Evolutionary conservation across 2,329 filamentous ascomycete species (phyloP), one percentile per base, ranked within the genome.

Genomic region (Alternaria infectoria): DNA sequence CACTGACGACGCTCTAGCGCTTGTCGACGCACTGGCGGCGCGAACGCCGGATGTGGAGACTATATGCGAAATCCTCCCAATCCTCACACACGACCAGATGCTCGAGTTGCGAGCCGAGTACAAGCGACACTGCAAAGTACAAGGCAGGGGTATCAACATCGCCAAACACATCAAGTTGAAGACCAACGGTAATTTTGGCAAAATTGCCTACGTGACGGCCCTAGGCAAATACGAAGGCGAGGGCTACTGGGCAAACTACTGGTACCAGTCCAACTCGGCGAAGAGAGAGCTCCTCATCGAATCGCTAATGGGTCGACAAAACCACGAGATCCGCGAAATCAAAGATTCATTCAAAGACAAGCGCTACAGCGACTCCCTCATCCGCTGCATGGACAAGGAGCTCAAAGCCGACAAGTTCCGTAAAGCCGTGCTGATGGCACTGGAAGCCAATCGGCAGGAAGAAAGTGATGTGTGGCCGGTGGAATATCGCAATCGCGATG

Each of bases 231-330:
- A 93, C 90, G 96, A 97, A 82, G 91, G 90, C 70, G 96, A 99
- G 79, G 93, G 93, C 0, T 97, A 97, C 84, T 99, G 96, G 94
- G 93, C 95, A 63, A 98, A 97, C 79, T 97, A 93, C 80, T 98
- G 93, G 90, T 98, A 97, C 81, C 95, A 97, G 77, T 90, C 90
- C 40, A 91, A 95, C 79, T 92, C 90, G 73, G 92, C 90, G 8
- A 87, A 93, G 3, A 89, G 94, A 6, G 95, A 98, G 80, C 85
- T 99, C 36, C 87, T 99, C 57, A 97, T 98, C 72, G 96, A 99
- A 81, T 89, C 90, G 6, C 86, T 99, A 19, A 97, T 97, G 89
- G 96, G 96, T 0, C 89, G 94, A 6, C 89, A 89, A 26, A 97
- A 97, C 79, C 85, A 88, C n/a, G 96, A 98, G 75, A 92, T 98